Percentiles rank a stretch among this genome's conserved stretches.
Evolutionary conservation across 2,329 filamentous ascomycete genomes (phyloP).

Genomic region (Fusarium brachygibbosum): DNA sequence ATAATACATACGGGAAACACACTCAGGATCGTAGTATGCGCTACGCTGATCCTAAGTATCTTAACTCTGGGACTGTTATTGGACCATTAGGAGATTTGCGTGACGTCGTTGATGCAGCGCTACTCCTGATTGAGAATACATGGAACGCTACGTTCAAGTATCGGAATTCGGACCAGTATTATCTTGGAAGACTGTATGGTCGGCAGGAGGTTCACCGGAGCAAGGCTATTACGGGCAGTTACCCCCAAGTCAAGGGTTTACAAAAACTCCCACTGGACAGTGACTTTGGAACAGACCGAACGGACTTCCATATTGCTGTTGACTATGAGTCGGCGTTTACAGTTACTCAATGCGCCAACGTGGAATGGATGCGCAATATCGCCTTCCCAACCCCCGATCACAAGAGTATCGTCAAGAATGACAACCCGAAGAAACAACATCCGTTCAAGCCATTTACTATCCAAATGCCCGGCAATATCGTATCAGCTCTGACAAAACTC

Average conservation of each 20-base stretch:
- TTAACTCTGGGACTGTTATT: slow-evolving; percentile 62
- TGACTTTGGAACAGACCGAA: neutral
- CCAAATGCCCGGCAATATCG: slow-evolving; percentile 52
- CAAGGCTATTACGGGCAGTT: slow-evolving; percentile 33
- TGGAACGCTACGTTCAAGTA: slow-evolving; percentile 50
- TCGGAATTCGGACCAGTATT: slow-evolving; percentile 59
- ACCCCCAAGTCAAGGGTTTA: neutral
- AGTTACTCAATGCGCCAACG: slow-evolving; percentile 17
- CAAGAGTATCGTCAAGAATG: slow-evolving; percentile 38
- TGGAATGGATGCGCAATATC: slow-evolving; percentile 2
- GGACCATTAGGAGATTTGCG: slow-evolving; percentile 54
- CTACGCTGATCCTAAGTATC: slow-evolving; percentile 55
- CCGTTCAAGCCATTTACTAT: slow-evolving; percentile 51
- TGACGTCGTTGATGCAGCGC: slow-evolving; percentile 45
- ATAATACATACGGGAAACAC: slow-evolving; percentile 55
- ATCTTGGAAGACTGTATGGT: slow-evolving; percentile 59
- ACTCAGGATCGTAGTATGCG: slow-evolving; percentile 52
- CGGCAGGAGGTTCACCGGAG: slow-evolving; percentile 58
- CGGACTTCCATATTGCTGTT: slow-evolving; percentile 55
- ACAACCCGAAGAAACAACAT: slow-evolving; percentile 46
- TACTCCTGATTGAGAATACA: slow-evolving; percentile 52
- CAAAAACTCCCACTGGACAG: neutral
- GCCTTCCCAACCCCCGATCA: slow-evolving; percentile 14
- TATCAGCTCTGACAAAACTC: slow-evolving; percentile 49
- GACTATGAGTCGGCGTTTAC: slow-evolving; percentile 57